Base-by-base conservation (phyloP, 805 yeast species). In the Wickerhamiella siamensis region DNA sequence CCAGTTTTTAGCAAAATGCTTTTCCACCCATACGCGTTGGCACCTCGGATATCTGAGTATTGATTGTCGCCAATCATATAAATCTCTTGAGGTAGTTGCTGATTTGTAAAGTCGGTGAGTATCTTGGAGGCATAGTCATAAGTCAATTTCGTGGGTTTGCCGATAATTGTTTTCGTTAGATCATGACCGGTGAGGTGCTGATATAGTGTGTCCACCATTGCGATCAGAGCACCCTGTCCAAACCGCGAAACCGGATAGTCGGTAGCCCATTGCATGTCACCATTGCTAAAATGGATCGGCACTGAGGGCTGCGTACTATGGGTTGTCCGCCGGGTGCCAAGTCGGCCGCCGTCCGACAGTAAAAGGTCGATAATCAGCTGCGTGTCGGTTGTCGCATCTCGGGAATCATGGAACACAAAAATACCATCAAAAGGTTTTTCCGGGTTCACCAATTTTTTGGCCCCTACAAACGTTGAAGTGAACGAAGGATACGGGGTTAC, bases 11-110 rank as follows among this genome's bases (percentile, higher is more conserved):
- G 83, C 36, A 91, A 69, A 31, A 84, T 72, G 10, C 91, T 77
- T 38, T 79, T 75, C 97, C 97, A 91, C 3, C 95, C 94, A 56
- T 78, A 77, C 39, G 66, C 64, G 51, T 80, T 78, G 4, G 95
- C 98, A 0, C 98, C 98, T 43, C 70, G 69, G 41, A 91, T 91
- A 57, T 91, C 98, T 39, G 86, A 74, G 22, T 79, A 91, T 3
- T 96, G 97, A 59, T 91, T 91, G 61, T 91, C 98, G 22, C 98
- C 98, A 29, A 91, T 83, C 98, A 91, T 91, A 62, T 70, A 87
- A 2, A 91, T 79, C n/a, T n/a, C n/a, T n/a, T n/a, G n/a, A n/a
- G n/a, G n/a, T n/a, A n/a, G n/a, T 14, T 19, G 22, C 8, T 21
- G n/a, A 3, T 19, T 18, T 3, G 27, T 19, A 10, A 34, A 18